A percentile compares a stretch with the other conserved stretches of the same genome.
Evolutionary conservation across 495 filamentous ascomycete genomes (phyloP).

Genomic region (Xylaria grammica): DNA sequence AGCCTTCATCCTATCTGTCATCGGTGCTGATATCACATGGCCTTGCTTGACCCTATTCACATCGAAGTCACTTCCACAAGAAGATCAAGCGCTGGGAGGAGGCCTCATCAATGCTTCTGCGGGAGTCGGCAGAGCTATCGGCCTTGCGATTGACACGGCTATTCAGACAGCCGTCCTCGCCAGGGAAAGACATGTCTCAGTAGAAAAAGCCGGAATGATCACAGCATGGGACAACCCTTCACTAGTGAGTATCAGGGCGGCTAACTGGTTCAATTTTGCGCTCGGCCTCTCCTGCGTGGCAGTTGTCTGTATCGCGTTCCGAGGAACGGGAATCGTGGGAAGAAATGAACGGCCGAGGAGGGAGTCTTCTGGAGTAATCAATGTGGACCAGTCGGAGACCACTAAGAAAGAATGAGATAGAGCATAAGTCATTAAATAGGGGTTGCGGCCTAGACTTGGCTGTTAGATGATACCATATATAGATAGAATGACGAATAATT

Average conservation of each 20-base stretch:
- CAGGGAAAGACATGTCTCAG: slow-evolving; percentile 42
- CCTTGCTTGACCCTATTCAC: slow-evolving; percentile 65
- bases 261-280: slow-evolving; percentile 59
- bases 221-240: slow-evolving; percentile 47
- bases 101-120: slow-evolving; percentile 65
- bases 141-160: slow-evolving; percentile 62
- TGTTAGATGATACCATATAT: too few relatives aligned
- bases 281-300: slow-evolving; percentile 41
- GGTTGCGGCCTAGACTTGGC: not conserved
- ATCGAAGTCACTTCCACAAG: slow-evolving; percentile 59
- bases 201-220: slow-evolving; percentile 43
- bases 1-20: slow-evolving; percentile 62
- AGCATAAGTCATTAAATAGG: not conserved
- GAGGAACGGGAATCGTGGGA: slow-evolving; percentile 52
- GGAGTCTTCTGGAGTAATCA: not conserved
- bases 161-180: slow-evolving; percentile 61
- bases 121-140: slow-evolving; percentile 61
- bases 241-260: slow-evolving; percentile 56
- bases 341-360: slow-evolving; percentile 31
- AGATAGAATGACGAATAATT: too few relatives aligned
- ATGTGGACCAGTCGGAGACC: not conserved
- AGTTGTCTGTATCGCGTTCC: slow-evolving; percentile 47
- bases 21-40: slow-evolving; percentile 65
- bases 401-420: not conserved
- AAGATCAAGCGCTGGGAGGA: slow-evolving; percentile 65